Base-by-base conservation (phyloP, 805 yeast genomes). In the Yarrowia sp. region DNA sequence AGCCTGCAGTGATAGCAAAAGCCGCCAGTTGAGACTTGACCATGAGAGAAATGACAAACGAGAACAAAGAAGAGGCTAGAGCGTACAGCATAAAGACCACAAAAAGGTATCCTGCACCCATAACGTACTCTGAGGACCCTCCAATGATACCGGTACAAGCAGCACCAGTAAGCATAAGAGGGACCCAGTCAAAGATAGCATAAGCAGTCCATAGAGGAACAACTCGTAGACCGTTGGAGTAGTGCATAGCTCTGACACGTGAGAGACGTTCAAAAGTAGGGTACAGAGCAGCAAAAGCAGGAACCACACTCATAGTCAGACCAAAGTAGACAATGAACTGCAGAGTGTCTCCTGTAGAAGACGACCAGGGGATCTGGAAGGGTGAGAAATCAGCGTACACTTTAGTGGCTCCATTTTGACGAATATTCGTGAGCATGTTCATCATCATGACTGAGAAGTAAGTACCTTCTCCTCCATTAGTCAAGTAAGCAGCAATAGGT, bases 11-110 rank as follows among this genome's bases (percentile, higher is more conserved):
- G 32, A 72, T 45, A 1, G 78, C 78, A 68, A 75, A 75, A 3
- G 78, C 77, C 3, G 86, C 76, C 32, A 75, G 66, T 50, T 74
- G 76, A 6, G 76, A 71, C 41, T 69, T 48, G 36, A 74, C 76
- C 55, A 75, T 50, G 41, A 75, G 68, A 36, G 78, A 75, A 11
- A 75, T 47, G 31, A 71, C 71, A 64, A 69, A 75, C 1, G 76
- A 68, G 15, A 73, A 44, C 28, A 72, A 66, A 22, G 68, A 65
- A 1, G 77, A 67, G 7, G 75, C 72, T 22, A 74, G 48, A 3
- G 75, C 75, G 60, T 74, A 75, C 28, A 75, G 65, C 63, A 74
- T 53, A 63, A 74, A 72, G n/a, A 71, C 65, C 10, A 74, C 62
- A 67, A 73, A 75, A 31, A 75, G 47, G 53, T 72, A 74, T 8